Evolutionary conservation across 2,329 filamentous ascomycete genomes (phyloP), one percentile per base, ranked within the genome.

Genomic region (Aureobasidium sp.): DNA sequence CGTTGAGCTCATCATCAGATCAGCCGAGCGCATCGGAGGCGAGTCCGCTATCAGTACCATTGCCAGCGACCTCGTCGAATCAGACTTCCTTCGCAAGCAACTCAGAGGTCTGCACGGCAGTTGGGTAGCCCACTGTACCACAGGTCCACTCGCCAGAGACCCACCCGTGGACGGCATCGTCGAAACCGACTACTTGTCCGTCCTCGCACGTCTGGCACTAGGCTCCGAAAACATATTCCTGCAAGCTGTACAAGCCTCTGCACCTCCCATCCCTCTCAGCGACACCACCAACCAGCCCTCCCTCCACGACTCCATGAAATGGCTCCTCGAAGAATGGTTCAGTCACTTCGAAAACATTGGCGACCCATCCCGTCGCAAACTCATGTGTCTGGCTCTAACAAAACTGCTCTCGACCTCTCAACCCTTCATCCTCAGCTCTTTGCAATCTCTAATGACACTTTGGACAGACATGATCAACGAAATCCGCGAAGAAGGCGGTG

Each of bases 111-210:
- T 81, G 0, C 74, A 73, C n/a, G 74, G 72, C 10, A 71, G 70
- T 49, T 77, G 85, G 81, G 83, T 88, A 69, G 86, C 90, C 2
- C 87, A 89, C 67, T 87, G 95, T 71, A 90, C 89, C 0, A 89
- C 89, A 0, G 93, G 94, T 0, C 92, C 93, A 0, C 89, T 90
- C 68, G 82, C 82, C 30, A 88, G 82, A 66, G 79, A 84, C 25
- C 82, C 86, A 44, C 83, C 84, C 34, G 82, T 97, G 37, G 87
- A 88, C 67, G 85, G 86, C 14, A 81, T 91, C 11, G 86, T 89
- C 0, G 86, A 96, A 70, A 89, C 89, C 0, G 90, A 96, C 70
- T 96, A 96, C 72, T 88, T 96, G 69, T 83, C 85, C 5, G 85
- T 97, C 2, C 80, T 99, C 2, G 87, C 90, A 2, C 87, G 92